Conservation (phyloP, 176 grass and related monocot species). For the Musa acuminata region DNA sequence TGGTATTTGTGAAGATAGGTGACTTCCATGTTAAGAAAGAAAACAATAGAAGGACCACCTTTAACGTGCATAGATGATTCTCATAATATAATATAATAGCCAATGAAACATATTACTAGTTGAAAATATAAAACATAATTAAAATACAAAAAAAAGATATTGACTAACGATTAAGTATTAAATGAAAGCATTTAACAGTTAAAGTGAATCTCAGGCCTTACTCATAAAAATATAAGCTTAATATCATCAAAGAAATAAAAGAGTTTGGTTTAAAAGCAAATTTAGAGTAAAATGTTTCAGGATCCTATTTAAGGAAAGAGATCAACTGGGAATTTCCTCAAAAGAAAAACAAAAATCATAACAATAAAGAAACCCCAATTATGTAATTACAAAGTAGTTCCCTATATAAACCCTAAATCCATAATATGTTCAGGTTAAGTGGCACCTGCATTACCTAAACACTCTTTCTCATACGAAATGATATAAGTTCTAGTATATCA, state of each 20-base stretch:
- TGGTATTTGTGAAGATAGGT: neutral
- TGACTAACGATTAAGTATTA: neutral
- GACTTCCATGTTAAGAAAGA: neutral
- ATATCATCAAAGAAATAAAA: neutral
- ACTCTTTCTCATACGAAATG: no score
- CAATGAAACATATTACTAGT: neutral
- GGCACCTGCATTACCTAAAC: no score
- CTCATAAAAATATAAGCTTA: neutral
- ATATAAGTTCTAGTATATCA: no score
- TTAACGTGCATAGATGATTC: neutral
- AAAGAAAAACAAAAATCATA: neutral
- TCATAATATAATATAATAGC: neutral
- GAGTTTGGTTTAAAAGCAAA: neutral
- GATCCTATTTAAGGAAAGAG: neutral
- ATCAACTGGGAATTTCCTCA: neutral
- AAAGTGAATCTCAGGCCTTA: neutral
- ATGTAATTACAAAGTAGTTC: no score
- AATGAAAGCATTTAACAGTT: neutral
- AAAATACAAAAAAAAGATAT: neutral
- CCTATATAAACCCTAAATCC: no score
- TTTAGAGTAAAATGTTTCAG: neutral
- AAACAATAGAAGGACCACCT: no score
- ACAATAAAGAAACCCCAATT: neutral
- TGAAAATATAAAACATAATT: neutral
- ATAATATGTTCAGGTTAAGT: no score